Base-by-base conservation (phyloP, 345 rosid species). In the Theobroma cacao region DNA sequence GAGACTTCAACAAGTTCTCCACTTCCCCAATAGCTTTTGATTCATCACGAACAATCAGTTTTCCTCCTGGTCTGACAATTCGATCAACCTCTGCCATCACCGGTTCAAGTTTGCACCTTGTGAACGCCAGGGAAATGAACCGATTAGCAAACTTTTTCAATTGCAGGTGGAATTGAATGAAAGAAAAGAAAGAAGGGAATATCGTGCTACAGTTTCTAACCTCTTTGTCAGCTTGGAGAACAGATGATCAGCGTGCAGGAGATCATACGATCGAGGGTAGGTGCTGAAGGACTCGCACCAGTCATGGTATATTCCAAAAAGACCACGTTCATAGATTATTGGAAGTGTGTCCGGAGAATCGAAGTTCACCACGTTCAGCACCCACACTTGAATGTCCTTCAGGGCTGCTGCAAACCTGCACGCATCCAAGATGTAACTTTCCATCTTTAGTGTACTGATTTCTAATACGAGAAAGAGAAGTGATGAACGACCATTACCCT, bases 281-380 rank as follows among this genome's bases (percentile, higher is more conserved):
- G 98, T 89, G 82, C 94, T 91, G 82, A 92, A 96, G 64, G 99
- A 94, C 77, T 94, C 98, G 31, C 98, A 92, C 99, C 94, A 94
- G 24, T 94, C 97, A 81, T 94, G 99, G 80, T 96, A 94, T 65
- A 96, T 91, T 34, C 98, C 97, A 2, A 96, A 90, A 40, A 91
- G 84, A 22, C 99, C 99, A 20, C 99, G 85, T 78, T 96, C 99
- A 41, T 85, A 96, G 75, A 94, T 92, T 67, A 96, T 91, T 1
- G 99, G 95, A 77, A 94, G 90, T 40, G 98, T 94, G 34, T 96
- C 99, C 6, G 95, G 97, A 52, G 95, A 90, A 68, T 94, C 89
- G 4, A 87, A 67, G 82, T 88, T 96, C 58, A 92, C 99, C 47
- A 92, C 91, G 81, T 92, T 96, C 83, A 94, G 71, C 40, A 92